Conservation (phyloP, 202 grass and related monocot genomes). For the Elaeis oleifera region DNA sequence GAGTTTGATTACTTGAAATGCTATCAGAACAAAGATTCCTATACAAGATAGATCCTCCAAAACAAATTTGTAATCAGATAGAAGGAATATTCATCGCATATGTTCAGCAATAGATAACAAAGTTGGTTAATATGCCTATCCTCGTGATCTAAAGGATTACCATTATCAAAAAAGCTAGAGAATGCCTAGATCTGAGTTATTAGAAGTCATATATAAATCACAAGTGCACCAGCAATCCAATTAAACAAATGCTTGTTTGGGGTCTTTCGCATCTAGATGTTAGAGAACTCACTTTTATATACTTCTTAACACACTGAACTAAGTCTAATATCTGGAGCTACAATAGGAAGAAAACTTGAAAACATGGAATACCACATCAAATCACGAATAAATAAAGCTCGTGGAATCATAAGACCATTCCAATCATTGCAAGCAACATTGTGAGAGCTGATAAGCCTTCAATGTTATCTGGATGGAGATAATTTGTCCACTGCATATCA, state of each 20-base stretch:
- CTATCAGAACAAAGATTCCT: neutral
- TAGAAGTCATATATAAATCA: too few species aligned
- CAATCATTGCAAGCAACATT: constrained; percentile 94
- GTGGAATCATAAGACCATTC: constrained; percentile 97
- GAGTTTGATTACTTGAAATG: neutral
- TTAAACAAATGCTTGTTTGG: too few species aligned
- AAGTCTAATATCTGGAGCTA: too few species aligned
- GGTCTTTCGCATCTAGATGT: too few species aligned
- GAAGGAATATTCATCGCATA: neutral
- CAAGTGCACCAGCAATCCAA: too few species aligned
- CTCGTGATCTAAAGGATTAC: too few species aligned
- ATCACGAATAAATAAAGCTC: constrained; percentile 94
- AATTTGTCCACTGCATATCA: constrained; percentile 88
- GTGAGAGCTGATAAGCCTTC: constrained; percentile 89
- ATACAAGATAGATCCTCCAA: neutral
- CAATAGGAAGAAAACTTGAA: neutral
- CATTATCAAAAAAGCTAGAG: too few species aligned
- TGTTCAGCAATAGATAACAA: too few species aligned
- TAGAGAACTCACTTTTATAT: too few species aligned
- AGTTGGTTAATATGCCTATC: too few species aligned
- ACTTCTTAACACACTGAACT: too few species aligned
- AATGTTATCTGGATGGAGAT: constrained; percentile 95
- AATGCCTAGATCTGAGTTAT: too few species aligned
- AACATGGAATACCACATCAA: constrained; percentile 77
- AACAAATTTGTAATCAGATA: neutral